Percentiles rank a stretch among this genome's conserved stretches.
These are phyloP conservation scores for Phycomyces blakesleeanus DNA, from an alignment of 192 early-diverging fungal species.

Conservation along the genomic window DNA sequence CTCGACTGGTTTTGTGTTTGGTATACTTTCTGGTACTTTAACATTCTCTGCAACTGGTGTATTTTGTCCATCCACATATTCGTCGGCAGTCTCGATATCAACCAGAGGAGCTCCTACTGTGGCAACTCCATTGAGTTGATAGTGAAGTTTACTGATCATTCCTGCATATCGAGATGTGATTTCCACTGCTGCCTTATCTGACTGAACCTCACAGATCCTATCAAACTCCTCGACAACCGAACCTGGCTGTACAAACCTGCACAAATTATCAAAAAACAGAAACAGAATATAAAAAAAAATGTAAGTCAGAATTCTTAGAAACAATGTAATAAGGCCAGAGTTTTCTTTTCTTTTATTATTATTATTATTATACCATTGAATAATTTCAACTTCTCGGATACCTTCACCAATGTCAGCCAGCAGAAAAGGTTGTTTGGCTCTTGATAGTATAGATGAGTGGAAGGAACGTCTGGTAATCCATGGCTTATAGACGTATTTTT, in stretches of 20 bases:
- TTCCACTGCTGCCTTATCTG: constrained; percentile 98
- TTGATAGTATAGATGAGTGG: constrained; percentile 36
- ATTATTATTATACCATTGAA: constrained; percentile 92
- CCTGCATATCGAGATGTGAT: constrained; percentile 96
- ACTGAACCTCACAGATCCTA: constrained; percentile 95
- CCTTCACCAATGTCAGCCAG: constrained; percentile 98
- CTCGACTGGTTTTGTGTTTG: too few species aligned
- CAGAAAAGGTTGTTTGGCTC: constrained; percentile 67
- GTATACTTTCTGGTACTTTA: too few species aligned
- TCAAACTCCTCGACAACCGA: constrained; percentile 87
- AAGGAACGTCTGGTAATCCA: constrained; percentile 36
- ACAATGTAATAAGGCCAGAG: too few species aligned
- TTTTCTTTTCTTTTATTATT: too few species aligned
- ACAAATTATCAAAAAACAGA: too few species aligned
- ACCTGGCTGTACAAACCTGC: constrained; percentile 88
- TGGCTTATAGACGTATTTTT: neutral
- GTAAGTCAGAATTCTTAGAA: too few species aligned
- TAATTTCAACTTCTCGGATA: constrained; percentile 95
- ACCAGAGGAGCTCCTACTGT: constrained; percentile 81
- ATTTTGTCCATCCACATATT: neutral
- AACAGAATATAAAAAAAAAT: too few species aligned
- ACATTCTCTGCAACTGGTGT: too few species aligned
- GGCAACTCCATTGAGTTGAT: constrained; percentile 86
- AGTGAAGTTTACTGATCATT: constrained; percentile 72
- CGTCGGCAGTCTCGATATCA: constrained; percentile 36